A percentile compares a stretch with the other conserved stretches of the same genome.
phyloP scores from a whole-genome alignment of 2,329 filamentous ascomycete species.

The Orbilia oligospora region DNA sequence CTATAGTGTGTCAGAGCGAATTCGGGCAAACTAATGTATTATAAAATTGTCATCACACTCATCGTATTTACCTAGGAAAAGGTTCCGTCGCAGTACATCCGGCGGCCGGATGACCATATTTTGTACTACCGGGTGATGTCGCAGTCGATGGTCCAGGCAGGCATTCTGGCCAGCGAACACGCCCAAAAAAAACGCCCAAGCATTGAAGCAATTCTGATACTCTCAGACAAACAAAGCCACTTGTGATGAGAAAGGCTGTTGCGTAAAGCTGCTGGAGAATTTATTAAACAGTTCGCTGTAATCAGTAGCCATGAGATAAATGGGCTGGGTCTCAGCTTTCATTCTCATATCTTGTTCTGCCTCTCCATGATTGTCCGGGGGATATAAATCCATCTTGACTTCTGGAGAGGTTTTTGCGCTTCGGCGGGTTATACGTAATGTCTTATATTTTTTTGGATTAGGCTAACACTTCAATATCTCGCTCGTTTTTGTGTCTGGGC shows the following conservation, averaged over 20 bases:
- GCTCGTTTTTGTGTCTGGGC: background rate
- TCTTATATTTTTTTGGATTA: too few relatives aligned
- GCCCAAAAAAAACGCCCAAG: conserved; percentile 18
- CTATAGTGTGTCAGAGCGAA: too few relatives aligned
- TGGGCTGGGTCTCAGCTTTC: conserved; percentile 6
- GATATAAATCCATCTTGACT: conserved; percentile 11
- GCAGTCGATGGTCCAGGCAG: conserved; percentile 16
- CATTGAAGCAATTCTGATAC: conserved; percentile 16
- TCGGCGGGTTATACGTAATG: conserved; percentile 1
- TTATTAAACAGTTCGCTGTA: conserved; percentile 19
- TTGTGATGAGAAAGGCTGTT: background rate
- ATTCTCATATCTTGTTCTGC: conserved; percentile 1
- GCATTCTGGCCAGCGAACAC: conserved; percentile 16
- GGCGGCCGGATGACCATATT: conserved; percentile 26
- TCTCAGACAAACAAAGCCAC: conserved; percentile 12
- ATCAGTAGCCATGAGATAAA: conserved; percentile 17
- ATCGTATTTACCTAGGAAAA: conserved; percentile 21
- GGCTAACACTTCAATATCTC: conserved; percentile 12
- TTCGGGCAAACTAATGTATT: too few relatives aligned
- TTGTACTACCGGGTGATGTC: conserved; percentile 3
- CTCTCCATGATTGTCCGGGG: conserved; percentile 16
- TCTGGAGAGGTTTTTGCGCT: conserved; percentile 13
- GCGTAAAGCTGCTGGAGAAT: background rate
- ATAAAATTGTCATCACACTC: background rate
- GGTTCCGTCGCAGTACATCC: conserved; percentile 18